These are phyloP conservation scores for Apocynum venetum DNA, from an alignment of 257 asterid genomes.

Conservation along the genomic window DNA sequence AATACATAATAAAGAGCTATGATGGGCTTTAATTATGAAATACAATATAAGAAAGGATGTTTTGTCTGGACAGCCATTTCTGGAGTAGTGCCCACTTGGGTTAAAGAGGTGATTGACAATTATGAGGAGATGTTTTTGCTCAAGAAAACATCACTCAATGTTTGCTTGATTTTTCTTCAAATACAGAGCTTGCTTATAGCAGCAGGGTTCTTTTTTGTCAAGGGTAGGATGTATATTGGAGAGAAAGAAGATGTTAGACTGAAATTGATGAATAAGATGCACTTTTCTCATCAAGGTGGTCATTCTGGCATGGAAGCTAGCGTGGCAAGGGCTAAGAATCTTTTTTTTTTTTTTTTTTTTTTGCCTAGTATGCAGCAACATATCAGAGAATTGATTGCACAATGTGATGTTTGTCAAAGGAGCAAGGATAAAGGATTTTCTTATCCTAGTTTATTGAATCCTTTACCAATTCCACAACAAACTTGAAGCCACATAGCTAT, in stretches of 20 bases:
- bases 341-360: too few species aligned
- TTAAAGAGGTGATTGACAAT: too few species aligned
- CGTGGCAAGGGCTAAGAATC: background rate
- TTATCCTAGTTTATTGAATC: background rate
- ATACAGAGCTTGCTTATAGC: too few species aligned
- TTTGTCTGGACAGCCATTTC: too few species aligned
- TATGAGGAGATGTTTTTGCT: background rate
- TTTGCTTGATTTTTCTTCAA: too few species aligned
- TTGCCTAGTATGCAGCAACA: too few species aligned
- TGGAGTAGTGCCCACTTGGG: too few species aligned
- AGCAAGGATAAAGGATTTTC: background rate
- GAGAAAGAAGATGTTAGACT: background rate
- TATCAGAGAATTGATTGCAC: too few species aligned
- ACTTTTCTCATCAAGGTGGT: background rate
- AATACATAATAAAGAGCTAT: too few species aligned
- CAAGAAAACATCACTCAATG: background rate
- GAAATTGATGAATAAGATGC: background rate
- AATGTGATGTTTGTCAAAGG: background rate
- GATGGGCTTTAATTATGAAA: too few species aligned
- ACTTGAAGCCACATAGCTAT: background rate
- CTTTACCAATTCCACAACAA: background rate
- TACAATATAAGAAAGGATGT: too few species aligned
- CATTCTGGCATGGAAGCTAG: background rate
- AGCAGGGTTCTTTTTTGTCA: too few species aligned
- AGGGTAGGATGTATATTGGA: background rate